Evolutionary conservation across 768 basidiomycete species (phyloP).

Genomic region (Boletus patriciae): DNA sequence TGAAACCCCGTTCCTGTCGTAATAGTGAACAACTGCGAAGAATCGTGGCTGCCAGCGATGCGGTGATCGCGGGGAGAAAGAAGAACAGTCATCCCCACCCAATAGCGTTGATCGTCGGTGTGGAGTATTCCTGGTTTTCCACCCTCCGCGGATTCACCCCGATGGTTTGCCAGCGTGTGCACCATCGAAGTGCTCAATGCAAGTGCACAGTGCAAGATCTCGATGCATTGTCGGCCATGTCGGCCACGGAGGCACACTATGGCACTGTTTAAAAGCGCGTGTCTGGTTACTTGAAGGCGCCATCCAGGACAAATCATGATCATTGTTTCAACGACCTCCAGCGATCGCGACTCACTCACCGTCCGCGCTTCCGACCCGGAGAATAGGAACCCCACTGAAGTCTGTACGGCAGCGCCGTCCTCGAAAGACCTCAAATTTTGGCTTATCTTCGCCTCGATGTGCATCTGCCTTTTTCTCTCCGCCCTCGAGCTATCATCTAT

Average conservation of each 20-base stretch:
- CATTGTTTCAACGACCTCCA: background rate
- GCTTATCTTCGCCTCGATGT: conserved; percentile 31
- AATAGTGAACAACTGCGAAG: background rate
- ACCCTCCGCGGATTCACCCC: background rate
- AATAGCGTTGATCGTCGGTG: background rate
- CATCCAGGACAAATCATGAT: background rate
- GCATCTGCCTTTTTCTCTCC: conserved; percentile 26
- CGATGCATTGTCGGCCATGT: background rate
- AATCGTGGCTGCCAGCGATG: background rate
- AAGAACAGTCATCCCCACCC: background rate
- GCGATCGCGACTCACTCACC: background rate
- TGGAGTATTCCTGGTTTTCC: background rate
- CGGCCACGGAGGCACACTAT: background rate
- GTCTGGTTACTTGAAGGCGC: background rate
- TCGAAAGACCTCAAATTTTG: conserved; percentile 24
- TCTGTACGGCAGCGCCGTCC: background rate
- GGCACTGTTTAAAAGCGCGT: background rate
- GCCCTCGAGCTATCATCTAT: conserved; percentile 30
- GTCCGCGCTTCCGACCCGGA: background rate
- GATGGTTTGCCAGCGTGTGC: background rate
- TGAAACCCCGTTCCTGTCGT: background rate
- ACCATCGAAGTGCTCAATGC: background rate
- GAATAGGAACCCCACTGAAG: background rate
- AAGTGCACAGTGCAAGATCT: background rate
- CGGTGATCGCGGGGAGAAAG: background rate